Base-by-base conservation (phyloP, 495 filamentous ascomycete species). In the Parathielavia hyrcaniae region DNA sequence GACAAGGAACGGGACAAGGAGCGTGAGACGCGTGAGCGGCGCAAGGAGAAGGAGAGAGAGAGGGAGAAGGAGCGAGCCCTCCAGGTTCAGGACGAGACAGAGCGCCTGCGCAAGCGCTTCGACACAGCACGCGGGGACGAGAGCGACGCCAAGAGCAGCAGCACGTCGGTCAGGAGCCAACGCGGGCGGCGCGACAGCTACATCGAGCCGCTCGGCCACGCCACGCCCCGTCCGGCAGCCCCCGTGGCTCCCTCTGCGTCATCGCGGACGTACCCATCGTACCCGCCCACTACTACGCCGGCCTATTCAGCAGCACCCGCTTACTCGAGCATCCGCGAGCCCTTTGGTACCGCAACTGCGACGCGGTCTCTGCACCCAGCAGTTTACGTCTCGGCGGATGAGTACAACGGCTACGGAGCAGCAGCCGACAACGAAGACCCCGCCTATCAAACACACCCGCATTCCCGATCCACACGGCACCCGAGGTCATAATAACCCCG, bases 171-270 rank as follows among this genome's bases (percentile, higher is more conserved):
- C 50, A 65, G 52, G 50, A 57, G 55, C 51, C 52, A 41, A n/a
- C 52, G 64, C 46, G 52, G 35, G 50, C 66, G 61, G 12, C 69
- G 63, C 55, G 59, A 64, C 54, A 71, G 66, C 69, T 73, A 71
- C 63, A 64, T 73, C 26, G 71, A 73, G 59, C 67, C 68, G 14
- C 53, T 69, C 32, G 70, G 70, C 26, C 67, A 64, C 47, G 53
- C 56, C 47, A 63, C 67, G 14, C 67, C 67, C 4, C 51, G 69
- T 19, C 69, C 69, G 2, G 51, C 54, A 14, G 48, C 41, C 9
- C 39, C 64, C 8, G 48, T 50, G 11, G 59, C 64, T 12, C 59
- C 61, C 13, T 58, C n/a, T n/a, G n/a, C 67, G 16, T 48, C 63
- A 14, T 50, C 61, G 22, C 55, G 41, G 12, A 40, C 23, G 8